Base-by-base conservation (phyloP, 805 yeast species). In the Dipodascus geniculatus region DNA sequence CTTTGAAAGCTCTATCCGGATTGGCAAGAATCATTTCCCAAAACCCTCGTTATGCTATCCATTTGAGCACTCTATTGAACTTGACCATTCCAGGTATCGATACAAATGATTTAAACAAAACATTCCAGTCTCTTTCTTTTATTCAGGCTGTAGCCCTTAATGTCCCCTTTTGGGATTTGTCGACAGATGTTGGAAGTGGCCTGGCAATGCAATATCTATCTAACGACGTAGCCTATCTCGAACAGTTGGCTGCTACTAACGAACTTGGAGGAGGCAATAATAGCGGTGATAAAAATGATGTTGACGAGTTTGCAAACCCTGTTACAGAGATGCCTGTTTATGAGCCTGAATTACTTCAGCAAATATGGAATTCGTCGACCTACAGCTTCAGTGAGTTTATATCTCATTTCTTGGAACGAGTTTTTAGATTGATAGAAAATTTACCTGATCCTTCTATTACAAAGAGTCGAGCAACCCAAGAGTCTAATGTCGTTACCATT, bases 61-160 rank as follows among this genome's bases (percentile, higher is more conserved):
- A 93, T 62, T 70, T 88, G 11, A 80, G 95, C 0, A 78, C 95
- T 53, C 71, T 93, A 16, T 65, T 90, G 42, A 78, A 82, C 23
- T 74, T 87, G 66, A 71, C 83, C 1, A 65, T 89, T 4, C 86
- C 89, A 0, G 96, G 93, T 28, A 81, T 93, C 24, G 98, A 93
- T 64, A 79, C 90, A 0, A 93, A 90, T 64, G 99, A 93, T 66
- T 74, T 88, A 50, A 74, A 73, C 14, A 79, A 90, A 63, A 83
- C 96, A 0, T 73, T 81, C 16, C 76, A 80, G 51, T 77, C 95
- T 0, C 68, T 90, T 44, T 78, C 82, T 55, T 75, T 85, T 19
- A 76, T 93, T 53, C 83, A 87, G 9, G 74, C 87, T 0, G 77
- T 83, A 22, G 82, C 88, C 0, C 73, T 84, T 3, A 83, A 82